Base-by-base conservation (phyloP, 2,329 filamentous ascomycete genomes). In the Botrytis pseudocinerea region DNA sequence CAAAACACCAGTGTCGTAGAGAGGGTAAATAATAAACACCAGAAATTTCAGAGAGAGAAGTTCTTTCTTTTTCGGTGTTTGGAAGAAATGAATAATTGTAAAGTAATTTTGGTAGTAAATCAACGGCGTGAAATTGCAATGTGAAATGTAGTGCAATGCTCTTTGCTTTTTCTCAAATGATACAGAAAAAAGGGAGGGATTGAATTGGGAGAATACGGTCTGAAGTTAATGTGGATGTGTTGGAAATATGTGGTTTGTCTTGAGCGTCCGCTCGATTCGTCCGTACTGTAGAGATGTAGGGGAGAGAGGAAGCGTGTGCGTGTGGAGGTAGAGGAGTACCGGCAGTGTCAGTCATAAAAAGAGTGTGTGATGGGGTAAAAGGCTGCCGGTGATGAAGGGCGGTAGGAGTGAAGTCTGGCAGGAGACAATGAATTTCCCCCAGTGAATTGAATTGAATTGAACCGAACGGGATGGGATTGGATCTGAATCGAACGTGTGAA, bases 61-160 rank as follows among this genome's bases (percentile, higher is more conserved):
- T 35, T 69, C 51, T 69, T 69, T 69, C 51, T 69, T 69, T 69
- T 69, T 69, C 38, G 38, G 59, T 44, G 48, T 59, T 57, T 59
- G 2, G 10, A 22, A 57, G 51, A 38, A 65, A 35, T 65, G 25
- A 61, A 61, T 61, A 61, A 61, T 61, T 40, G 48, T n/a, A 14
- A 65, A 65, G n/a, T 28, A 25, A 35, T 32, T 35, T 16, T 32
- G 18, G 46, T 12, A 2, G 18, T 18, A 57, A 57, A 57, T 28
- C 35, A 46, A 38, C 54, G 44, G 63, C 44, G 22, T 54, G 20
- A 54, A 51, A 54, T 54, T 8, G 51, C 4, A 54, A 28, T 54
- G 28, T 38, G 48, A 54, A 22, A 68, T 40, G 66, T 59, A 8
- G 38, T 59, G 59, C 66, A 25, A 59, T 59, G 32, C 51, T 42